phyloP scores from a whole-genome alignment of 1,284 basidiomycete species.

The Leucoagaricus sp. region DNA sequence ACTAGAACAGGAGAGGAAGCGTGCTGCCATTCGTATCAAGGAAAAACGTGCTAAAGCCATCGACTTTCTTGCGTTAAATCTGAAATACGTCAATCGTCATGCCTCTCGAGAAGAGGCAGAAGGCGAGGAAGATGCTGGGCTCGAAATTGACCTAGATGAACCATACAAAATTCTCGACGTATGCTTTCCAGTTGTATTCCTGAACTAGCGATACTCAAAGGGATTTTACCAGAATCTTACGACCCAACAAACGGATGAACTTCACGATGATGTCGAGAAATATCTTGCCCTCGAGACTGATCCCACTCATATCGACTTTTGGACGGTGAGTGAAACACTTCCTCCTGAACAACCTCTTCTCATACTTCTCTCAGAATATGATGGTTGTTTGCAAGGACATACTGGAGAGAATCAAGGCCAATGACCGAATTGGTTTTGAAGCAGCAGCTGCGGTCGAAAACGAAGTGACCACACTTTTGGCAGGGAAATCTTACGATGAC shows the following conservation, averaged over 20 bases:
- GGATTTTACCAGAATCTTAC: slow-evolving; percentile 70
- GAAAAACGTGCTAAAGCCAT: slow-evolving; percentile 96
- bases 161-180: slow-evolving; percentile 97
- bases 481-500: slow-evolving; percentile 84
- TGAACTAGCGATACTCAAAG: neutral
- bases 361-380: slow-evolving; percentile 69
- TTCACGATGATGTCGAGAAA: slow-evolving; percentile 93
- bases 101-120: slow-evolving; percentile 69
- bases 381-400: slow-evolving; percentile 95
- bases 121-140: slow-evolving; percentile 73
- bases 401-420: slow-evolving; percentile 73
- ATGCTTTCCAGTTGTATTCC: slow-evolving; percentile 30
- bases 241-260: slow-evolving; percentile 86
- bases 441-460: slow-evolving; percentile 79
- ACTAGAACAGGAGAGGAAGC: slow-evolving; percentile 88
- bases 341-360: neutral
- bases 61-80: slow-evolving; percentile 91
- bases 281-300: slow-evolving; percentile 88
- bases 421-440: slow-evolving; percentile 59
- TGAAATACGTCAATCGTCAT: slow-evolving; percentile 81
- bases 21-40: slow-evolving; percentile 92
- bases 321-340: slow-evolving; percentile 74
- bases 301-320: slow-evolving; percentile 91
- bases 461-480: slow-evolving; percentile 73
- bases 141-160: slow-evolving; percentile 98